Evolutionary conservation across 1,284 basidiomycete species (phyloP), one percentile per base, ranked within the genome.

Genomic region (Calocybe gambosa): DNA sequence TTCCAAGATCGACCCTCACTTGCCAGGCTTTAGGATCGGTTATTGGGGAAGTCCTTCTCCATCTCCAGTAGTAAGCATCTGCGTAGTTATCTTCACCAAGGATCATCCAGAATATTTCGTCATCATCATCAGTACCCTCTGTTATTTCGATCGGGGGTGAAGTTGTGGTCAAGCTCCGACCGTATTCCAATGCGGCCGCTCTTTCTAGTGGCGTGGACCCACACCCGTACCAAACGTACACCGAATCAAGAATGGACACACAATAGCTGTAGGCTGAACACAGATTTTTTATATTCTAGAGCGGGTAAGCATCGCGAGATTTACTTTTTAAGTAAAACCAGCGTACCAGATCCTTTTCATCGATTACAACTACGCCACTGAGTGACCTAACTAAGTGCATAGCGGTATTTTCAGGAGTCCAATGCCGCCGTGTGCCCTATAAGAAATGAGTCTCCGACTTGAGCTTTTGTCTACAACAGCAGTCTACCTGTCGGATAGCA

Each of bases 31-130:
- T 67, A 39, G 78, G 78, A 35, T 73, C 70, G 3, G 58, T 55
- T 7, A 61, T 54, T n/a, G 59, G 47, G 20, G 69, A 60, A 9
- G 56, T 58, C 13, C 65, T 63, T 55, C 81, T 73, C 82, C 83
- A 90, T 54, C 64, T 74, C 87, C 87, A 90, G 60, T 89, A 83
- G 55, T 88, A 78, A 1, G 87, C 87, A 38, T 74, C 78, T 3
- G 85, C 85, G 58, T 81, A 87, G 1, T 73, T 73, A 0, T 79
- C 78, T 18, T 86, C 77, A 7, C 87, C 87, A 8, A 90, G 69
- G 38, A 85, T 75, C 78, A 86, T 81, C 84, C 87, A 88, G 58
- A 90, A 89, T 75, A 89, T 80, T 47, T 88, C 84, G 46, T 88
- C 82, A 20, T 65, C 63, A 31, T 69, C 70, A 43, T 73, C 74